Conservation (phyloP, 305 asterid genomes). For the Nicotiana rustica region DNA sequence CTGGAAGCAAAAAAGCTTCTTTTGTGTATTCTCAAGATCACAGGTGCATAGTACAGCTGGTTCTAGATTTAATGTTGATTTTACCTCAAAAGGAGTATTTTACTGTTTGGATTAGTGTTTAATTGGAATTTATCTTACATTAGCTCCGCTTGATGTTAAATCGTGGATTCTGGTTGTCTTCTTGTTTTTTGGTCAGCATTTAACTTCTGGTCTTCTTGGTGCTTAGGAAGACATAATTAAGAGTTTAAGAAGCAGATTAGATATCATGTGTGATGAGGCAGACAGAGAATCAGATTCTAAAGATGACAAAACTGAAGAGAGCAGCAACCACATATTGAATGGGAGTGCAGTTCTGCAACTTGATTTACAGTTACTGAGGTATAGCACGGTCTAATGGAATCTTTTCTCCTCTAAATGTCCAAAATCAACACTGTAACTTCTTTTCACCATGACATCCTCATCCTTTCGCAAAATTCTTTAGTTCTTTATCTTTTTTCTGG, state of each 20-base stretch:
- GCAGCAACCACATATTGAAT: conserved; percentile 42
- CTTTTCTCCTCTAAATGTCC: conserved; percentile 5
- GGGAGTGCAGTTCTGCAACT: conserved; percentile 57
- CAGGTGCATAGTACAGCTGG: no score
- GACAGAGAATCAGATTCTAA: conserved; percentile 62
- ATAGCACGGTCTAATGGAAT: conserved; percentile 30
- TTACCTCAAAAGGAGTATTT: conserved; percentile 15
- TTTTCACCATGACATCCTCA: neutral
- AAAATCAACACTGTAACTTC: neutral
- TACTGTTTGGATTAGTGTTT: conserved; percentile 12
- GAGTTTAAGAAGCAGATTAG: conserved; percentile 92
- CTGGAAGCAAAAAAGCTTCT: neutral
- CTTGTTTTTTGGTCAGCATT: neutral
- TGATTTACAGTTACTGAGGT: conserved; percentile 68
- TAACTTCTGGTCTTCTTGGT: conserved; percentile 41
- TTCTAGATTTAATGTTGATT: neutral
- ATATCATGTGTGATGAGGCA: conserved; percentile 82
- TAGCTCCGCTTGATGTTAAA: conserved; percentile 5
- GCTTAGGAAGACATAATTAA: conserved; percentile 81
- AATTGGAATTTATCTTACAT: conserved; percentile 17
- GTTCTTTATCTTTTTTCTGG: neutral
- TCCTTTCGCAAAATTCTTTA: neutral
- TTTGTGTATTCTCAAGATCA: neutral
- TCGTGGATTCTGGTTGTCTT: neutral
- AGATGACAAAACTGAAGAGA: conserved; percentile 50